A percentile compares a stretch with the other conserved stretches of the same genome.
Conservation (phyloP, 139 green algal genomes). For the Chlorokybus atmophyticus region DNA sequence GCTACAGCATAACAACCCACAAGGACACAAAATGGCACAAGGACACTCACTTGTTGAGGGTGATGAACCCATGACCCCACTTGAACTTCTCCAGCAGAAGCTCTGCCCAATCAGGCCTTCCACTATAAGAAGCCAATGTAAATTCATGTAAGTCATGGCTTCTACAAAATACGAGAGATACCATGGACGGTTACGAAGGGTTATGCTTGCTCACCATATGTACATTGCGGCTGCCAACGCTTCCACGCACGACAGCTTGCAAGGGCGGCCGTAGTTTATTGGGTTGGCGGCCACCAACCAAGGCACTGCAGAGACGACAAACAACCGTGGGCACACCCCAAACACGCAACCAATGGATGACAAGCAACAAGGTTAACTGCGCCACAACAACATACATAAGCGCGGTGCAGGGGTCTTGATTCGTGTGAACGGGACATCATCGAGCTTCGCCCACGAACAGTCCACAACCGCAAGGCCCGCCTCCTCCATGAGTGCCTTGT, state of each 20-base stretch:
- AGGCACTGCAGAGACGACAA: slow-evolving; percentile 44
- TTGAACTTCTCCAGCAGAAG: slow-evolving; percentile 34
- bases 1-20: no score
- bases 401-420: slow-evolving; percentile 61
- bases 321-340: no score
- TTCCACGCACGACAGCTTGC: slow-evolving; percentile 93
- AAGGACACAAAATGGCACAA: not conserved
- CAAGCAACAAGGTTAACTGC: not conserved
- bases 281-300: slow-evolving; percentile 95
- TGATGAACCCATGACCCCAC: slow-evolving; percentile 81
- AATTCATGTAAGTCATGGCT: no score
- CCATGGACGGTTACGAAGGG: no score
- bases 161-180: no score
- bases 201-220: slow-evolving; percentile 27
- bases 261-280: slow-evolving; percentile 86
- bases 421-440: slow-evolving; percentile 79
- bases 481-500: slow-evolving; percentile 55
- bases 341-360: not conserved
- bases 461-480: slow-evolving; percentile 93
- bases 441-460: slow-evolving; percentile 80
- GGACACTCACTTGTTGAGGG: slow-evolving; percentile 49
- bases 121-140: no score
- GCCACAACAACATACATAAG: slow-evolving; percentile 30
- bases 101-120: slow-evolving; percentile 30
- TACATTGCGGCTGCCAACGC: slow-evolving; percentile 35